Evolutionary conservation across 2,329 filamentous ascomycete genomes (phyloP), one percentile per base, ranked within the genome.

Genomic region (Fusarium proliferatum): DNA sequence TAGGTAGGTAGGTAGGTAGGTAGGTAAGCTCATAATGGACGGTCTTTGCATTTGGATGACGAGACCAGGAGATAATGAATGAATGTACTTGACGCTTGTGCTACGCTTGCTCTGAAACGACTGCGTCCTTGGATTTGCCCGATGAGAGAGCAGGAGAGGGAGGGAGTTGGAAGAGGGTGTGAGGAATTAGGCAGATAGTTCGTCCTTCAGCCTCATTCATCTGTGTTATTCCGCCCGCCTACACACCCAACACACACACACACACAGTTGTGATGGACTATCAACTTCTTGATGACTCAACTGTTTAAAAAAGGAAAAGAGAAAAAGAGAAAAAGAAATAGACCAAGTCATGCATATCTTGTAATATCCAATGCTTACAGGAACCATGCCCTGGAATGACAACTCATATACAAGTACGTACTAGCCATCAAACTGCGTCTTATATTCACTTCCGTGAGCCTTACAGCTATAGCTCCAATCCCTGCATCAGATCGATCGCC

Each of bases 141-240:
- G 64, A 46, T 30, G 41, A 45, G 49, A 49, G 53, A 73, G 61
- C 30, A 41, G 59, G 57, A 43, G 19, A 73, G 52, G 39, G 41
- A 52, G 61, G 48, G 19, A 15, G 6, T 3, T 4, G 13, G 19
- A 48, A 36, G 51, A 65, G 69, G 51, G 61, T 73, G 70, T 61
- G 58, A 55, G 64, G 53, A 51, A 60, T 49, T 39, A 71, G 67
- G 46, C 46, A 70, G 60, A 48, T 57, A 60, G 60, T 53, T 57
- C 28, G 30, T 41, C 11, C 9, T 70, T 56, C 71, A 73, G 71
- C 71, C 71, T 73, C 70, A 73, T 56, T 73, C 66, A 73, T 56
- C 19, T 43, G 36, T 36, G 46, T n/a, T 57, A 33, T 46, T 48
- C 38, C 19, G 38, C 42, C 46, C 23, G 23, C 46, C 34, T 15